Conservation (phyloP, 768 basidiomycete species). For the Russula earlei region DNA sequence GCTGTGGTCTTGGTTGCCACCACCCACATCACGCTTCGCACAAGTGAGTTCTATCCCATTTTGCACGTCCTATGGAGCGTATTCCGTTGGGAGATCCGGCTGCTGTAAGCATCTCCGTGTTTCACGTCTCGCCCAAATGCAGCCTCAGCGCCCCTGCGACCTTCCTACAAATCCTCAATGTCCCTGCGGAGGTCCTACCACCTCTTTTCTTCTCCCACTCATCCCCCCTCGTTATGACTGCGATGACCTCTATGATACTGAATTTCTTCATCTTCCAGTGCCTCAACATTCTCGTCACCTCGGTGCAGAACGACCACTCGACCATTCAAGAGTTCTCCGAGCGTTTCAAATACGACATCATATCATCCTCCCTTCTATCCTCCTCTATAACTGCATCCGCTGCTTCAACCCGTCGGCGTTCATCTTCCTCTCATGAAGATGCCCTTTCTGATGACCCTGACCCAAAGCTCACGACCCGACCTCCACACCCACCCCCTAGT, state of each 20-base stretch:
- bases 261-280: slow-evolving; percentile 10
- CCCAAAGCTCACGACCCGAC: neutral
- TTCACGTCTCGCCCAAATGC: neutral
- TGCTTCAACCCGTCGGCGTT: slow-evolving; percentile 11
- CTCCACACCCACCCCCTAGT: neutral
- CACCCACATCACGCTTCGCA: neutral
- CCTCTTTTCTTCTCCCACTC: neutral
- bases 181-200: neutral
- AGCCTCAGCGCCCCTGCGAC: neutral
- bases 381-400: slow-evolving; percentile 13
- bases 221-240: neutral
- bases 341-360: slow-evolving; percentile 20
- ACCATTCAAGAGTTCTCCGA: slow-evolving; percentile 16
- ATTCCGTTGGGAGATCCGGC: slow-evolving; percentile 6
- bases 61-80: neutral
- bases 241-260: neutral
- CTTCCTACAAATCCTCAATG: neutral
- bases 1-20: slow-evolving; percentile 13
- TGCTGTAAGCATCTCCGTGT: neutral
- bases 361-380: slow-evolving; percentile 20
- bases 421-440: neutral
- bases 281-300: slow-evolving; percentile 5
- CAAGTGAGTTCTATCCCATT: neutral
- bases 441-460: neutral
- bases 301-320: slow-evolving; percentile 4